Evolutionary conservation across 345 rosid species (phyloP), one percentile per base, ranked within the genome.

Genomic region (Gynandropsis gynandra): DNA sequence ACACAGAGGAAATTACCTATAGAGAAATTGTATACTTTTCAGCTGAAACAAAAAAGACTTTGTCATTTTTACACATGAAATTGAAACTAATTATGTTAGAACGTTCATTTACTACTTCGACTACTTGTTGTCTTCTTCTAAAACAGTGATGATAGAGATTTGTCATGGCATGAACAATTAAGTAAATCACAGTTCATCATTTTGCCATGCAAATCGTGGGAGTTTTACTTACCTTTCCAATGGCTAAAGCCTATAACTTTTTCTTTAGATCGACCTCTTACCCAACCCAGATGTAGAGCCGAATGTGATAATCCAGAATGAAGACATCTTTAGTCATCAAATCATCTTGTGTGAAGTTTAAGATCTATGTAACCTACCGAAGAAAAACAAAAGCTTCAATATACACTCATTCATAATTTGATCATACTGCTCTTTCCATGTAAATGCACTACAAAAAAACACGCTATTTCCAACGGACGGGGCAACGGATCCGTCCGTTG

Each of bases 251-350:
- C 47, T 78, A 80, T 16, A 67, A 42, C 76, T 72, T 88, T 42
- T 52, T 85, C 76, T 83, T 83, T 47, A 87, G 44, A 61, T 93
- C 95, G 54, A 83, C 97, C 59, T 80, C 76, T 65, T 83, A 88
- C 48, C 99, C 99, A 27, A 85, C 92, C 99, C 99, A 93, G 49
- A 88, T 82, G 77, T 70, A 93, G 61, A 85, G 67, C 51, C 80
- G 87, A 21, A 82, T 76, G 69, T 85, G 89, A 74, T 82, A 76
- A 80, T 93, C 83, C 63, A 93, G 83, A 72, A 93, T 74, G 74
- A 80, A 85, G 61, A 85, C 80, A 67, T 93, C 99, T 74, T 93
- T 97, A 4, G 99, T 88, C 99, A 93, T 85, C 75, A 93, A 65
- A 78, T 93, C 97, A 67, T 93, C 99, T 72, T 88, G 97, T 35